Percentiles rank a stretch among this genome's conserved stretches.
These are phyloP conservation scores for Rhododendron williamsianum DNA, from an alignment of 148 eudicot species.

Conservation along the genomic window DNA sequence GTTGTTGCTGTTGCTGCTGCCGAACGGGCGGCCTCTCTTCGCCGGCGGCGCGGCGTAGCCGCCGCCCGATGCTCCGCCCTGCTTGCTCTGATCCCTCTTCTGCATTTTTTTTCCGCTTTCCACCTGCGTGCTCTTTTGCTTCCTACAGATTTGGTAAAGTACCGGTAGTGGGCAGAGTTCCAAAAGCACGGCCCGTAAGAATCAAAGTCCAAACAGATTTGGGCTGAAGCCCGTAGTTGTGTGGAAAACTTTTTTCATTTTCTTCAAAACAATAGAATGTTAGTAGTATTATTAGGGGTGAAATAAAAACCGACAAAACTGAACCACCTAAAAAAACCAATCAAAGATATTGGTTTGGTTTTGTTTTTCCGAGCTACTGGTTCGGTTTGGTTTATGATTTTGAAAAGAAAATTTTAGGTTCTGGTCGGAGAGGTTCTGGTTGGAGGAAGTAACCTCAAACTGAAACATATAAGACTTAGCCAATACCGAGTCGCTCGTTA, in stretches of 20 bases:
- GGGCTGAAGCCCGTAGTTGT: not conserved
- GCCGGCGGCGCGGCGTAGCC: constrained; percentile 44
- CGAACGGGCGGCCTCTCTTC: constrained; percentile 89
- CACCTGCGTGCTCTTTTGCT: not conserved
- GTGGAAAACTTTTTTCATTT: not conserved
- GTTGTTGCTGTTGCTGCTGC: constrained; percentile 53
- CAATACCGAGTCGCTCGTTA: too few species aligned
- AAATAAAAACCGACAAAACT: not conserved
- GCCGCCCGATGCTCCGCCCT: constrained; percentile 43
- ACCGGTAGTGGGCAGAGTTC: not conserved
- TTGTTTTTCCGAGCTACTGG: not conserved
- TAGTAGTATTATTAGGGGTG: too few species aligned
- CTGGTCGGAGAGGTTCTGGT: too few species aligned
- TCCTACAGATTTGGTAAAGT: not conserved
- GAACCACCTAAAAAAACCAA: not conserved
- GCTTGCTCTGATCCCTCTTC: constrained; percentile 66
- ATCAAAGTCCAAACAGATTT: not conserved
- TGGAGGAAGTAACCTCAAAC: too few species aligned
- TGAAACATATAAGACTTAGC: not conserved
- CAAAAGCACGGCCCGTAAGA: not conserved
- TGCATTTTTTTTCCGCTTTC: constrained; percentile 37
- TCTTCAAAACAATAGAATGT: too few species aligned
- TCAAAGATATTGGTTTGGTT: too few species aligned
- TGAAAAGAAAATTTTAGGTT: not conserved
- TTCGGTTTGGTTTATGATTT: not conserved